Conservation (phyloP, 208 protist species). For the Herpetomonas samuelpessoai region DNA sequence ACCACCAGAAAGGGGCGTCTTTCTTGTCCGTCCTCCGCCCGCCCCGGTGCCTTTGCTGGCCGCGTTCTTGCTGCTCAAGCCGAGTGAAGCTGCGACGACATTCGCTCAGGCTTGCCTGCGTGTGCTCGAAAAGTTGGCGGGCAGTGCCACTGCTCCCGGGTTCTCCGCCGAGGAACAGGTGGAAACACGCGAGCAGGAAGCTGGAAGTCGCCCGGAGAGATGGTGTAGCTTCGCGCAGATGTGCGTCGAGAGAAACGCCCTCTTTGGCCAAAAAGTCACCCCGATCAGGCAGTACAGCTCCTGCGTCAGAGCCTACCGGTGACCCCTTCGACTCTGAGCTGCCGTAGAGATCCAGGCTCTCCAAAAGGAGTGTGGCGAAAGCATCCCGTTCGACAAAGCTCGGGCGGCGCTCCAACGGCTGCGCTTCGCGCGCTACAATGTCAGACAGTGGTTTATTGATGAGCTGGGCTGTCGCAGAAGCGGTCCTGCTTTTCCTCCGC, state of each 20-base stretch:
- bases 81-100: constrained; percentile 3
- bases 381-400: background rate
- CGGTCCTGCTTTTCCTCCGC: too few relatives aligned
- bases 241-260: too few relatives aligned
- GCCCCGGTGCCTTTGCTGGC: background rate
- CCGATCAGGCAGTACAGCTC: too few relatives aligned
- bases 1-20: constrained; percentile 6
- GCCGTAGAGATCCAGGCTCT: background rate
- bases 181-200: constrained; percentile 21
- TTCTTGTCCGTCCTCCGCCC: background rate
- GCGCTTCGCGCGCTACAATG: too few relatives aligned
- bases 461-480: too few relatives aligned
- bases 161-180: constrained; percentile 18
- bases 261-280: too few relatives aligned
- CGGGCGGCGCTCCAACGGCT: too few relatives aligned
- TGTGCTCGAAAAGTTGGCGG: background rate
- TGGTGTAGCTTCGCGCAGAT: too few relatives aligned
- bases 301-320: too few relatives aligned
- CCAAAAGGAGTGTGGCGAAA: background rate
- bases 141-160: constrained; percentile 8
- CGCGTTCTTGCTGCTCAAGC: constrained; percentile 8
- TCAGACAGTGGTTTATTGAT: too few relatives aligned
- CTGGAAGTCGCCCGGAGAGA: constrained; percentile 21
- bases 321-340: too few relatives aligned
- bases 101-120: background rate